Evolutionary conservation across 2,329 filamentous ascomycete genomes (phyloP).

Genomic region (Aspergillus tamarii): DNA sequence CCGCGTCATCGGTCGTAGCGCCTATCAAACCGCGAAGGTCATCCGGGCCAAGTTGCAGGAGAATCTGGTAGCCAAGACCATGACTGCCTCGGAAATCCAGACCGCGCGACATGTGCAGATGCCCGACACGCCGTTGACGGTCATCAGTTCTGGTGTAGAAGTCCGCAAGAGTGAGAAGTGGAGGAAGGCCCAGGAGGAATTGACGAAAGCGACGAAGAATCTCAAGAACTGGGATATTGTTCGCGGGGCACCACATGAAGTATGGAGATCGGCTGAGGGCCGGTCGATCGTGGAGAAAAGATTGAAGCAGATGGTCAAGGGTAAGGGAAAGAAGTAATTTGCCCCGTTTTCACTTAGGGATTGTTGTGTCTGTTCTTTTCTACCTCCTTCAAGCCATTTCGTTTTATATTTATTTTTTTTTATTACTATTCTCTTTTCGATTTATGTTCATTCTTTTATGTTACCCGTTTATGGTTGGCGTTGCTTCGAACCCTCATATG

Average conservation of each 20-base stretch:
- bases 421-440: not conserved
- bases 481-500: not conserved
- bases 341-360: not conserved
- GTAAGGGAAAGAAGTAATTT: constrained; percentile 17
- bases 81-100: constrained; percentile 80
- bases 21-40: constrained; percentile 78
- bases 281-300: constrained; percentile 77
- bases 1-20: constrained; percentile 77
- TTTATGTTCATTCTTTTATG: not conserved
- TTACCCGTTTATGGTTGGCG: not conserved
- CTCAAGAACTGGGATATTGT: constrained; percentile 85
- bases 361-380: not conserved
- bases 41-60: constrained; percentile 94
- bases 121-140: constrained; percentile 71
- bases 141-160: constrained; percentile 80
- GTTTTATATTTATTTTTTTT: not conserved
- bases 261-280: constrained; percentile 79
- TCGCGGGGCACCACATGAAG: constrained; percentile 78
- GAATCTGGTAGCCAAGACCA: constrained; percentile 80
- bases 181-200: constrained; percentile 82
- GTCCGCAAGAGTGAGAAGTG: constrained; percentile 70
- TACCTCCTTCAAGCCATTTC: not conserved
- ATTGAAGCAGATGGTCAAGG: constrained; percentile 66
- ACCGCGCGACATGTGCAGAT: constrained; percentile 80
- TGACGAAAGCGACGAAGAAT: constrained; percentile 78